These are phyloP conservation scores for Begonia fuchsioides DNA, from an alignment of 306 rosid genomes.

Conservation along the genomic window DNA sequence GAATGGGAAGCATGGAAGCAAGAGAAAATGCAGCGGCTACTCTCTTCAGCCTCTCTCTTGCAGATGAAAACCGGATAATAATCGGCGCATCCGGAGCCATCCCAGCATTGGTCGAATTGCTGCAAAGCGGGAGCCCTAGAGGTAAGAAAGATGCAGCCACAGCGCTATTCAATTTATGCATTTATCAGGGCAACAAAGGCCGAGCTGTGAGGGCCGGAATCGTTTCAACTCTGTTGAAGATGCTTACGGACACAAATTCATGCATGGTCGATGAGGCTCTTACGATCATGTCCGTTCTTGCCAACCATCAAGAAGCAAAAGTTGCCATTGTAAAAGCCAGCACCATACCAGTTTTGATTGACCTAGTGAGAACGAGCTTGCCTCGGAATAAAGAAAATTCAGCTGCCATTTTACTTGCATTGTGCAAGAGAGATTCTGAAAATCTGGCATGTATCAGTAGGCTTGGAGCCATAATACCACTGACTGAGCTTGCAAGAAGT, in stretches of 20 bases:
- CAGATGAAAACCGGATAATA: constrained; percentile 86
- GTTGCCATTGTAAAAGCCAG: constrained; percentile 66
- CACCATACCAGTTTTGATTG: constrained; percentile 78
- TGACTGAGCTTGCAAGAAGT: constrained; percentile 54
- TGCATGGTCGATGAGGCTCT: constrained; percentile 82
- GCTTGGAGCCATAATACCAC: constrained; percentile 81
- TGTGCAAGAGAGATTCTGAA: constrained; percentile 69
- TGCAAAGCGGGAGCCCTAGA: constrained; percentile 70
- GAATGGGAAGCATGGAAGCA: constrained; percentile 88
- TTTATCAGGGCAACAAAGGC: constrained; percentile 94
- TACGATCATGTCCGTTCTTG: constrained; percentile 87
- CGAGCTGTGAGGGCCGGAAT: constrained; percentile 81
- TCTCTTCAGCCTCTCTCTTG: constrained; percentile 84
- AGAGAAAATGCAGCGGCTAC: constrained; percentile 96
- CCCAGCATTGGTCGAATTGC: constrained; percentile 76
- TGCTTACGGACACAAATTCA: constrained; percentile 75
- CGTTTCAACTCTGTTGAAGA: constrained; percentile 50
- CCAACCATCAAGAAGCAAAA: constrained; percentile 86
- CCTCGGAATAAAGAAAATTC: constrained; percentile 89
- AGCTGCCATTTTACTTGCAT: constrained; percentile 71
- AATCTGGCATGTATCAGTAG: constrained; percentile 68
- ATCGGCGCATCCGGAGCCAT: constrained; percentile 94
- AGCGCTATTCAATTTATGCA: constrained; percentile 81
- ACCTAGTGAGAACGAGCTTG: constrained; percentile 66
- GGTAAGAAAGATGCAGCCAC: constrained; percentile 96